These are phyloP conservation scores for Malassezia slooffiae DNA, from an alignment of 1,284 basidiomycete species.

Conservation along the genomic window DNA sequence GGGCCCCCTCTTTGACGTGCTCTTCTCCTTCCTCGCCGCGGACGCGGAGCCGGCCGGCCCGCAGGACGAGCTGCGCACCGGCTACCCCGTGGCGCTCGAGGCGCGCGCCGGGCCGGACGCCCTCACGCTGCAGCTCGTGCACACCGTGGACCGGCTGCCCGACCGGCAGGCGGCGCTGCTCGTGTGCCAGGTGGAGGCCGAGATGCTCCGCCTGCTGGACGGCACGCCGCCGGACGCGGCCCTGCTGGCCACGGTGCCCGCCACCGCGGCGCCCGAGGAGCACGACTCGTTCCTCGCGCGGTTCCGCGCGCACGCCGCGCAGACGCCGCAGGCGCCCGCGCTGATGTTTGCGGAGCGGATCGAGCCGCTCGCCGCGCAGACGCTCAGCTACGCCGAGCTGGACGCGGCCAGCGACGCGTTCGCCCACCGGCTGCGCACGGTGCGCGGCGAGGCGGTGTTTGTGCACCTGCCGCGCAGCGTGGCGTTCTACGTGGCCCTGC, in stretches of 20 bases:
- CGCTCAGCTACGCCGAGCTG: slow-evolving; percentile 28
- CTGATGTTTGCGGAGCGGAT: slow-evolving; percentile 22
- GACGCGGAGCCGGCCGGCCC: background rate
- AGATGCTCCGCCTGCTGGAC: slow-evolving; percentile 27
- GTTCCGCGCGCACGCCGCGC: slow-evolving; percentile 17
- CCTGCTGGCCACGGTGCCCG: slow-evolving; percentile 9
- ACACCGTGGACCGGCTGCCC: slow-evolving; percentile 18
- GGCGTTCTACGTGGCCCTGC: slow-evolving; percentile 27
- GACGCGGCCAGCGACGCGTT: slow-evolving; percentile 22
- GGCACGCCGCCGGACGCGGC: background rate
- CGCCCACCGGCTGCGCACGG: slow-evolving; percentile 16
- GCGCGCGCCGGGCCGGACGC: slow-evolving; percentile 11
- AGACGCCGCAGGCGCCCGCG: slow-evolving; percentile 20
- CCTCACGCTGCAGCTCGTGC: slow-evolving; percentile 21
- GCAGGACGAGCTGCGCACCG: slow-evolving; percentile 24
- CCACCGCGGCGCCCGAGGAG: slow-evolving; percentile 1
- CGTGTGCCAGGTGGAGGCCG: too few species aligned
- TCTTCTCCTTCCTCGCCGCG: slow-evolving; percentile 29
- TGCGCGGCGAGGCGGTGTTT: slow-evolving; percentile 16
- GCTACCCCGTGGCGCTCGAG: slow-evolving; percentile 33
- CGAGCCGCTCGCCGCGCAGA: slow-evolving; percentile 8
- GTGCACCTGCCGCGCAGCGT: slow-evolving; percentile 30
- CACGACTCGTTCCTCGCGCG: slow-evolving; percentile 23
- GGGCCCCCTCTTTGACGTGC: slow-evolving; percentile 25
- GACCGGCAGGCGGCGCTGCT: slow-evolving; percentile 22